Evolutionary conservation across 805 yeast genomes (phyloP).

Genomic region (Kurtzmaniella fragi): DNA sequence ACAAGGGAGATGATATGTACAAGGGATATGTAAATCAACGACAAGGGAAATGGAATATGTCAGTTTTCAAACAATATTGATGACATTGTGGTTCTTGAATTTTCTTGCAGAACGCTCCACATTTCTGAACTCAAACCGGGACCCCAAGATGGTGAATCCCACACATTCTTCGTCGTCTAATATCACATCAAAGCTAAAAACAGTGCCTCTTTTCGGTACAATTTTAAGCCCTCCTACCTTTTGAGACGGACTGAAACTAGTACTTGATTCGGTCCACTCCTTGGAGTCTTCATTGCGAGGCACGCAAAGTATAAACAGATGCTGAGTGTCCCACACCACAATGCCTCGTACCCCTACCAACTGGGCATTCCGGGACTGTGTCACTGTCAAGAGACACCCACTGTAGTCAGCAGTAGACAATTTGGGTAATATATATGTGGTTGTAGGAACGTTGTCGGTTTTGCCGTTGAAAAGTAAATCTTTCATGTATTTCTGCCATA

Average conservation of each 20-base stretch:
- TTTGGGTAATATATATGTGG: conserved; percentile 41
- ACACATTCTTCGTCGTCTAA: conserved; percentile 20
- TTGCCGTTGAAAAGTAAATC: conserved; percentile 44
- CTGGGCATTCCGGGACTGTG: conserved; percentile 50
- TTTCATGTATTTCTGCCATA: conserved; percentile 71
- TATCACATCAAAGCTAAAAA: conserved; percentile 48
- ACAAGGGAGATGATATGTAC: too few species aligned
- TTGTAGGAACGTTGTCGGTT: conserved; percentile 16
- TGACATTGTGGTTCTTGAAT: conserved; percentile 76
- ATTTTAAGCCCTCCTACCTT: conserved; percentile 60
- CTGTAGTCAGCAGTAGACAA: conserved; percentile 75
- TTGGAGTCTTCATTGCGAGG: conserved; percentile 29
- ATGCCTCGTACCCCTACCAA: conserved; percentile 66
- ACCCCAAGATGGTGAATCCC: conserved; percentile 69
- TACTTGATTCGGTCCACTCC: conserved; percentile 29
- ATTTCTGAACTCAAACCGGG: conserved; percentile 68
- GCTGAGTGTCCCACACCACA: conserved; percentile 80
- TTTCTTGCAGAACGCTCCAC: conserved; percentile 80
- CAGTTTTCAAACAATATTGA: conserved; percentile 45
- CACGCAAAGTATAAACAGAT: conserved; percentile 59
- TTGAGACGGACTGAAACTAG: conserved; percentile 20
- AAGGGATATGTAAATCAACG: too few species aligned
- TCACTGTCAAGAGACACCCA: conserved; percentile 64
- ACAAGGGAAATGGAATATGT: too few species aligned
- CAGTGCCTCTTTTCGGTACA: conserved; percentile 62